Evolutionary conservation across 2,329 filamentous ascomycete genomes (phyloP), one percentile per base, ranked within the genome.

Genomic region (Diaporthe caulivora): DNA sequence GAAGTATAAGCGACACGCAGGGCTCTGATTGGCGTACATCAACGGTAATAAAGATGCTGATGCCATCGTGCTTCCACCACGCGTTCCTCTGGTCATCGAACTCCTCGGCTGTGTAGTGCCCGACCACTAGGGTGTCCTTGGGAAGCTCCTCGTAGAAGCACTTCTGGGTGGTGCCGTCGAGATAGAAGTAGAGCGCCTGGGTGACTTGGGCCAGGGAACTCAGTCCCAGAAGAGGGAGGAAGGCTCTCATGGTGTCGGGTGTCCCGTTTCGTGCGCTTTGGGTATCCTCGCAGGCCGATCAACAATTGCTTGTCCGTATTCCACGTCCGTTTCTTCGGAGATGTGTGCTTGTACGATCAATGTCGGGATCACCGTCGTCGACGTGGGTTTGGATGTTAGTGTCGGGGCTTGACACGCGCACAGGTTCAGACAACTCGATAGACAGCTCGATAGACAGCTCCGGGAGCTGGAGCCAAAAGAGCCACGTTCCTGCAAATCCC

Each of bases 101-200:
- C 83, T 97, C 93, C 84, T 97, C 93, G 67, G 95, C 94, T 71
- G 89, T 91, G 88, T 95, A 99, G 85, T 97, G 93, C 78, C 97
- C 97, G 74, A 98, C 95, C 72, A 99, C 96, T 73, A 99, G 87
- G 18, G 97, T 98, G 84, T 98, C 96, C 88, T 98, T 98, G 77
- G 97, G 95, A 74, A 99, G 90, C 84, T 98, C 96, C 87, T 99
- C 97, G 86, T 94, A 97, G 91, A 99, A 99, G 86, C 97, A 99
- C 86, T 97, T 98, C 78, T 94, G 93, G 77, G 90, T 87, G 65
- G 90, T 89, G 80, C 93, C 94, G 82, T 98, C 95, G 83, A 98
- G 92, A 87, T 94, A 98, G 89, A 99, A 97, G 91, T 97, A 96
- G 74, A 99, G 90, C 72, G 95, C 95, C 82, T 95, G 93, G 73